Evolutionary conservation across 306 rosid species (phyloP).

Genomic region (Vicia villosa): DNA sequence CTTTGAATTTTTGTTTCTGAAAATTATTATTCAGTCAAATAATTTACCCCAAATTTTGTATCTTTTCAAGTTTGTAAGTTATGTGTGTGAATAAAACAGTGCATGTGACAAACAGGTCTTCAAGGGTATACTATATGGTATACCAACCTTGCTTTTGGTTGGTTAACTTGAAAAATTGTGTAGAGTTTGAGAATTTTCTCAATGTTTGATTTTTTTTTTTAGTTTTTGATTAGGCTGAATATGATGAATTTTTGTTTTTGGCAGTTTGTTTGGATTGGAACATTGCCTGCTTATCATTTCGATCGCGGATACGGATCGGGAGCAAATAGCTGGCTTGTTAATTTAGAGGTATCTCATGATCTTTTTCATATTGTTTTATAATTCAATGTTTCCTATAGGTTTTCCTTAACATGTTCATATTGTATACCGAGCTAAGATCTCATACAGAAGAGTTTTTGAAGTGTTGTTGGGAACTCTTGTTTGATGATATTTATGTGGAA

Average conservation of each 20-base stretch:
- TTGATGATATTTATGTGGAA: slow-evolving; percentile 34
- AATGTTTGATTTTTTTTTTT: not conserved
- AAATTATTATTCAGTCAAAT: not conserved
- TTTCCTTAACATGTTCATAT: not conserved
- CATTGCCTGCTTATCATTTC: slow-evolving; percentile 85
- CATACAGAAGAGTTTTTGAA: not conserved
- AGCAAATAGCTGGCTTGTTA: slow-evolving; percentile 84
- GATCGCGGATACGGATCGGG: slow-evolving; percentile 86
- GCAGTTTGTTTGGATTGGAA: slow-evolving; percentile 92
- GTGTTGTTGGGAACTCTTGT: not conserved
- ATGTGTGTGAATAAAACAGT: not conserved
- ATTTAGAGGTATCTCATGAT: slow-evolving; percentile 72
- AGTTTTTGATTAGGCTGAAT: slow-evolving; percentile 30
- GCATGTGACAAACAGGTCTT: not conserved
- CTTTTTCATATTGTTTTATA: slow-evolving; percentile 34
- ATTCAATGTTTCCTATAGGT: not conserved
- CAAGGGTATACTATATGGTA: not conserved
- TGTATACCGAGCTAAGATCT: not conserved
- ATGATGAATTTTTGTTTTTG: not conserved
- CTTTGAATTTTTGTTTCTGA: slow-evolving; percentile 2
- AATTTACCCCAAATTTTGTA: not conserved
- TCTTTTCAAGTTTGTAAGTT: not conserved
- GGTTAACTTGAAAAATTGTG: not conserved
- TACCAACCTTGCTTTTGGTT: slow-evolving; percentile 1
- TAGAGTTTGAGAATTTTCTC: slow-evolving; percentile 6